phyloP scores from a whole-genome alignment of 352 stramenopile species.

The Aphanomyces stellatus region DNA sequence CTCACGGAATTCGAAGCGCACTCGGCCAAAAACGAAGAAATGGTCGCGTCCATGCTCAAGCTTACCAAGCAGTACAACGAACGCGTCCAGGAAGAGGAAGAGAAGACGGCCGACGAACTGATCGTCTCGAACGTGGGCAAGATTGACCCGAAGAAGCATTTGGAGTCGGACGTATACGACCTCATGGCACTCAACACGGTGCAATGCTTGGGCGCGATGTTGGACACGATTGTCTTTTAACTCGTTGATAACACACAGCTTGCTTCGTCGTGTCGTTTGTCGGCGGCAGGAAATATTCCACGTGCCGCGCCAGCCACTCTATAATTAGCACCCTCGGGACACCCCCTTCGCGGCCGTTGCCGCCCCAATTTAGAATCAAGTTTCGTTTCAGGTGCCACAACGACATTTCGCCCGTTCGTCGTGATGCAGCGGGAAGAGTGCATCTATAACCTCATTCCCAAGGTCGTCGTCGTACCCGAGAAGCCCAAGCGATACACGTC shows the following conservation, averaged over 20 bases:
- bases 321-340: too few relatives aligned
- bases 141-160: conserved; percentile 90
- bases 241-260: background rate
- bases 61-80: conserved; percentile 97
- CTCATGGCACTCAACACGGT: conserved; percentile 98
- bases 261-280: background rate
- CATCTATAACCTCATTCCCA: conserved; percentile 90
- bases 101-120: conserved; percentile 96
- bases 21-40: conserved; percentile 86
- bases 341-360: too few relatives aligned
- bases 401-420: too few relatives aligned
- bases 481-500: conserved; percentile 86
- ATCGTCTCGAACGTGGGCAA: conserved; percentile 98
- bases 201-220: conserved; percentile 97
- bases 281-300: too few relatives aligned
- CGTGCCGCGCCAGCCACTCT: too few relatives aligned
- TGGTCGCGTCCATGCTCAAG: conserved; percentile 92
- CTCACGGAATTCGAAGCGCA: conserved; percentile 95
- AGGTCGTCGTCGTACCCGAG: conserved; percentile 38
- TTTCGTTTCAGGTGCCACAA: too few relatives aligned
- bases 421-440: conserved; percentile 74
- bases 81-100: conserved; percentile 89
- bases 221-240: conserved; percentile 99
- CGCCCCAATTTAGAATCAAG: too few relatives aligned
- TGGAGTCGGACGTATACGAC: conserved; percentile 93